A percentile compares a stretch with the other conserved stretches of the same genome.
These are phyloP conservation scores for Elaphomyces granulatus DNA, from an alignment of 495 filamentous ascomycete genomes.

Conservation along the genomic window DNA sequence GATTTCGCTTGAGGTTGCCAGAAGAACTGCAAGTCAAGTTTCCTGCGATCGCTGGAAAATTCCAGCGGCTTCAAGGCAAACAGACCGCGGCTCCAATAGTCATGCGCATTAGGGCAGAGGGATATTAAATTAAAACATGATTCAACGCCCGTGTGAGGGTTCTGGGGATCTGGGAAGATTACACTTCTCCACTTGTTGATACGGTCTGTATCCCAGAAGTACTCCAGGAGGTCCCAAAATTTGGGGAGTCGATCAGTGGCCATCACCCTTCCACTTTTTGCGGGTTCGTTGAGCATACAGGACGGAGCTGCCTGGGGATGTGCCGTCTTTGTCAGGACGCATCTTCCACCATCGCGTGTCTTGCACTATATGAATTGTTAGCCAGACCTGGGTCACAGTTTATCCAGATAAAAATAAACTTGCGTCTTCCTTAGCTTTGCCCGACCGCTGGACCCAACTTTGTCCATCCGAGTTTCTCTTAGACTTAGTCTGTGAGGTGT, in stretches of 20 bases:
- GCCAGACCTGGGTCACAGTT: background rate
- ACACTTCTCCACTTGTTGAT: background rate
- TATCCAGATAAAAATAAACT: background rate
- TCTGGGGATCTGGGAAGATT: background rate
- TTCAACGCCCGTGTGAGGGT: background rate
- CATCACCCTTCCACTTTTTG: background rate
- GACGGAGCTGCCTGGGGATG: background rate
- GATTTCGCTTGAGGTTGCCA: background rate
- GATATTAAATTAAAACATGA: conserved; percentile 1
- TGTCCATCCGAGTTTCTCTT: background rate
- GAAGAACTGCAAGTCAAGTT: conserved; percentile 1
- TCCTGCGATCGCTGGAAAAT: background rate
- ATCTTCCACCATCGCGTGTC: background rate
- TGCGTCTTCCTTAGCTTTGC: background rate
- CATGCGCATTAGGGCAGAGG: conserved; percentile 1
- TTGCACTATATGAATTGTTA: too few relatives aligned
- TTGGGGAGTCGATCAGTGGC: background rate
- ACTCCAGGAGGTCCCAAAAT: background rate
- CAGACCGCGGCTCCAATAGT: background rate
- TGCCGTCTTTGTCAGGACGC: background rate
- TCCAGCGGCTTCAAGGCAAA: conserved; percentile 1
- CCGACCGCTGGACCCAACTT: background rate
- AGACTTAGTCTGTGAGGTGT: background rate
- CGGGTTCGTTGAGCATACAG: background rate
- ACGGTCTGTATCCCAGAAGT: background rate